phyloP scores from a whole-genome alignment of 805 yeast genomes.

The Limtongia smithiae region DNA sequence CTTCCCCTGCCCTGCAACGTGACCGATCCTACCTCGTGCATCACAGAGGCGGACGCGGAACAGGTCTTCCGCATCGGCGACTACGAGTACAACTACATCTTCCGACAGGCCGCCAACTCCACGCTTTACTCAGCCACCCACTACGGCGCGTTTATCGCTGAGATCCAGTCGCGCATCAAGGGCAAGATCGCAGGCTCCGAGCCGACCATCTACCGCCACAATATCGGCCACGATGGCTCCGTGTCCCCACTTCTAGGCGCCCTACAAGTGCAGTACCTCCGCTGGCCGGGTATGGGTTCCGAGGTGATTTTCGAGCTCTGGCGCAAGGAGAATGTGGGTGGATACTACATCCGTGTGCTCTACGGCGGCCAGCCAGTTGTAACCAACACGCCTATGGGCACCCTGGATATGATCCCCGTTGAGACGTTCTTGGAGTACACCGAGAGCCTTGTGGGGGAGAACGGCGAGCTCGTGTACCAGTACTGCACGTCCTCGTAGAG shows the following conservation, averaged over 20 bases:
- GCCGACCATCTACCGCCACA: conserved; percentile 40
- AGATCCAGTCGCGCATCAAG: conserved; percentile 37
- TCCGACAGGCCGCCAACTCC: conserved; percentile 38
- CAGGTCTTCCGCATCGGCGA: conserved; percentile 45
- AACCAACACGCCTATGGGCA: conserved; percentile 17
- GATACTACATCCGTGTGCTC: conserved; percentile 39
- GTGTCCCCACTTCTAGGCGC: conserved; percentile 39
- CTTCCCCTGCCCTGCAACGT: conserved; percentile 39
- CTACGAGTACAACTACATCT: conserved; percentile 45
- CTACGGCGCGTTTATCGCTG: conserved; percentile 42
- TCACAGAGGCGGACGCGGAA: conserved; percentile 38
- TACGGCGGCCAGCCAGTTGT: conserved; percentile 36
- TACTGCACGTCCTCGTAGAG: conserved; percentile 3
- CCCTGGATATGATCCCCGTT: conserved; percentile 14
- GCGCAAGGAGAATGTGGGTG: conserved; percentile 29
- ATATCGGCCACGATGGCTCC: conserved; percentile 46
- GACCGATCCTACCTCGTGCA: conserved; percentile 32
- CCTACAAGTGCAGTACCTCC: conserved; percentile 37
- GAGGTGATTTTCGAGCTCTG: conserved; percentile 44
- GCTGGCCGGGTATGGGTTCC: conserved; percentile 52
- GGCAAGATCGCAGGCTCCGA: conserved; percentile 36
- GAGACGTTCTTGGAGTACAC: conserved; percentile 15
- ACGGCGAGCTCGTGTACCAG: conserved; percentile 8
- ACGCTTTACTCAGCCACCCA: conserved; percentile 38
- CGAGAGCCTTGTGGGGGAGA: conserved; percentile 11